A percentile compares a stretch with the other conserved stretches of the same genome.
These are phyloP conservation scores for Skeletonema tropicum DNA, from an alignment of 108 stramenopile genomes.

Conservation along the genomic window DNA sequence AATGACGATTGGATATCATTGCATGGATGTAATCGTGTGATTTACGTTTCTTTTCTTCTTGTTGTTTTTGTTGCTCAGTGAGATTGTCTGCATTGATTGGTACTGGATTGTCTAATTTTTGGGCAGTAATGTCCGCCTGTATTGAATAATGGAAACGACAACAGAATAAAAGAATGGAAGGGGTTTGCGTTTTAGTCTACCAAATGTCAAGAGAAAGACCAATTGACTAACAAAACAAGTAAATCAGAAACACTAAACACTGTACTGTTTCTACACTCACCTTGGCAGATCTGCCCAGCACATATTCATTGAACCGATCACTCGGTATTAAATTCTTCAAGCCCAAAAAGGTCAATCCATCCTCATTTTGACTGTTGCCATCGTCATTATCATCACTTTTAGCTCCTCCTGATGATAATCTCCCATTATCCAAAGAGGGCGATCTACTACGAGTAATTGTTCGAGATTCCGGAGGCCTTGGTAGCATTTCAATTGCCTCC, in stretches of 20 bases:
- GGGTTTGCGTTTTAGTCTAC: neutral
- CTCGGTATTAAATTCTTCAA: conserved; percentile 42
- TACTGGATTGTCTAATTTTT: conserved; percentile 21
- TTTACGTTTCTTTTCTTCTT: conserved; percentile 34
- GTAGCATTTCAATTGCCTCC: conserved; percentile 35
- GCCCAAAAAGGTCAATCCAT: conserved; percentile 38
- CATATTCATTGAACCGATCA: conserved; percentile 57
- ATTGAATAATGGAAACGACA: neutral
- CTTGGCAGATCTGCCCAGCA: conserved; percentile 53
- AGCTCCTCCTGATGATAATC: conserved; percentile 28
- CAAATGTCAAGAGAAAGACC: neutral
- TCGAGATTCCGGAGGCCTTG: conserved; percentile 16
- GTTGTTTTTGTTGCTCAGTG: conserved; percentile 21
- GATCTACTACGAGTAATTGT: conserved; percentile 33
- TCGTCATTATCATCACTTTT: neutral
- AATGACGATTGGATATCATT: conserved; percentile 81
- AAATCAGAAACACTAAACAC: neutral
- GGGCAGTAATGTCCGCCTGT: conserved; percentile 26
- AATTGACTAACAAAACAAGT: too few relatives aligned
- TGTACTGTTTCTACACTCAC: conserved; percentile 9
- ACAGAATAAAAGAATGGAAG: neutral
- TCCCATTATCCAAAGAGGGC: conserved; percentile 17
- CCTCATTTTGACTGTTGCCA: conserved; percentile 4
- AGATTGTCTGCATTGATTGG: neutral
- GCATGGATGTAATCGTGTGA: conserved; percentile 66